Evolutionary conservation across 2,329 filamentous ascomycete species (phyloP), one percentile per base, ranked within the genome.

Genomic region (Fusarium sp.): DNA sequence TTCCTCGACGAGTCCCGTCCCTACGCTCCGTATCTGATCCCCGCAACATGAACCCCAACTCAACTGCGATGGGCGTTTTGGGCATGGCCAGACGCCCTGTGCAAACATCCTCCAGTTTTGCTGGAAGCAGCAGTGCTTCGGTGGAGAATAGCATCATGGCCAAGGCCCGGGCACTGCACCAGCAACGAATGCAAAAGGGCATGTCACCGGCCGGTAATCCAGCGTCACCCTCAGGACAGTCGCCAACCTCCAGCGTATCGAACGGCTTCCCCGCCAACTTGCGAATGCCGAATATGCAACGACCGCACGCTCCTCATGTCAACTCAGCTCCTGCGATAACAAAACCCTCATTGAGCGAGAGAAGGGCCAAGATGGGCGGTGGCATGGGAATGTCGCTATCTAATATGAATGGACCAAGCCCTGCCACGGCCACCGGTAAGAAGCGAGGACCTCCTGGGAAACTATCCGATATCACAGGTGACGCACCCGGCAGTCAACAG

Each of bases 51-150:
- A 92, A 88, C 56, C 82, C 91, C 8, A 94, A 89, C n/a, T 97
- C 94, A n/a, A 96, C 91, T 28, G 90, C 92, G 40, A 83, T 94
- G 6, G 93, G 93, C 40, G 87, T 92, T 59, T 82, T 97, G 74
- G 93, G 90, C 78, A 87, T 81, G 68, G 88, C 86, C 6, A 82
- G 88, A 60, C 83, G 86, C 48, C 88, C 87, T 5, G 75, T 80
- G 20, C 79, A 80, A 15, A 75, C 80, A 13, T 75, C 81, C 6
- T 76, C 79, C 22, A 77, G 76, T 52, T 77, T 80, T 54, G 74
- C 74, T 20, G 75, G 75, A 14, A 71, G 69, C 51, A 60, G 72
- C 39, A 71, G 74, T 46, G 74, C 75, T 32, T 67, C 74, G 20
- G 75, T 81, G 67, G 76, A 80, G 53, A 80, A 79, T 66, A 79